Evolutionary conservation across 805 yeast species (phyloP), one percentile per base, ranked within the genome.

Genomic region (Ogataea polymorpha): DNA sequence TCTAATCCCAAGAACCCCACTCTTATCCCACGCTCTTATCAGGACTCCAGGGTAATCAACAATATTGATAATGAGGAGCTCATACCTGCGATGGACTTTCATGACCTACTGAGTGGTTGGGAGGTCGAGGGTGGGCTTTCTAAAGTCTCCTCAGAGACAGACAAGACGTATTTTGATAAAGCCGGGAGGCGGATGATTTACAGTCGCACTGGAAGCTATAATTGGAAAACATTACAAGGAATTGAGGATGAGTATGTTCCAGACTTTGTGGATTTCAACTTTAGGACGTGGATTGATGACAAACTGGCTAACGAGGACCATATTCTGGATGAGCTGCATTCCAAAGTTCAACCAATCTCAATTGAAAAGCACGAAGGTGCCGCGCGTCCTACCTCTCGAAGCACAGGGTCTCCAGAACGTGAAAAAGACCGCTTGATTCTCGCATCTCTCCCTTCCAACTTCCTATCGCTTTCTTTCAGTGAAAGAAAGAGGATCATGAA

Each of bases 191-290:
- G 62, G 28, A 26, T 49, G 15, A 35, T 30, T 4, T 23, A 23
- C 23, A 34, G 36, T 23, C 18, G 39, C 3, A 38, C 30, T 8
- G 11, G n/a, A 20, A 35, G 41, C 17, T 21, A 35, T 23, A 13
- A 16, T 26, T 14, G 15, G 37, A 15, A 28, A 23, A 33, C 27
- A 8, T 26, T 33, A 12, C 44, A 42, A 24, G 89, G 87, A 1
- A 65, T 83, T 49, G 83, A 80, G 53, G 91, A 84, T 57, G 93
- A 86, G 54, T 85, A 84, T 53, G 73, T 86, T 12, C 91, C 91
- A 0, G 86, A 82, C 35, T 66, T 85, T 15, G 28, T 33, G 16
- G 42, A 32, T 21, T 80, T 80, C 31, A 45, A 55, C 29, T 39
- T 55, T 13, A 20, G 42, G 1, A 43, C 42, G 6, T 58, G 50